These are phyloP conservation scores for Leptographium galeiforme DNA, from an alignment of 2,329 filamentous ascomycete genomes.

Conservation along the genomic window DNA sequence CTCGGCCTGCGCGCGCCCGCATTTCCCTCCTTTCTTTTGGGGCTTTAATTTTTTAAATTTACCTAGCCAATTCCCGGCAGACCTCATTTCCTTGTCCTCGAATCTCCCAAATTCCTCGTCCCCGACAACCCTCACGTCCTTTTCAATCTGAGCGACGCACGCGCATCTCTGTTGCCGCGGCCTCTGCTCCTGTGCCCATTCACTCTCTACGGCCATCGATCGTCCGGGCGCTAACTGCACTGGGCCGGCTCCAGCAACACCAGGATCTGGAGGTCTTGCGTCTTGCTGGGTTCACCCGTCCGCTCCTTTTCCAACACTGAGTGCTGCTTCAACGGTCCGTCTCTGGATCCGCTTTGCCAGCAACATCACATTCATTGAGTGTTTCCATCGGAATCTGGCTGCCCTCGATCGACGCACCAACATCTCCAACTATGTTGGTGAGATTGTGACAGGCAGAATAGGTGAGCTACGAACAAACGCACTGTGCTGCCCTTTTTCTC, in stretches of 20 bases:
- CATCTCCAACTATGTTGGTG: background rate
- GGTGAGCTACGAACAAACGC: background rate
- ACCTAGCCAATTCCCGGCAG: background rate
- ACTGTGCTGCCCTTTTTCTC: background rate
- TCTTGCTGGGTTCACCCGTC: constrained; percentile 43
- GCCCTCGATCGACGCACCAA: background rate
- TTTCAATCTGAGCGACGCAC: background rate
- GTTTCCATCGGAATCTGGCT: background rate
- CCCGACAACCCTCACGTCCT: constrained; percentile 28
- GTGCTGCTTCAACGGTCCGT: background rate
- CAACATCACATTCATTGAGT: background rate
- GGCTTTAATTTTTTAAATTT: constrained; percentile 1
- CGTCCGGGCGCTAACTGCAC: constrained; percentile 9
- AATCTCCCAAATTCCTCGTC: constrained; percentile 6
- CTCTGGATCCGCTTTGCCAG: background rate
- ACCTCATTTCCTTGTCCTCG: background rate
- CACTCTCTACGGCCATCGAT: background rate
- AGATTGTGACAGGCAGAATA: background rate
- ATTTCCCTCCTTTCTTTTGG: background rate
- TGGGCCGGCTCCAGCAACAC: constrained; percentile 41
- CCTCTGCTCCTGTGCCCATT: background rate
- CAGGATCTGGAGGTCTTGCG: constrained; percentile 26
- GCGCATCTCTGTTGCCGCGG: background rate
- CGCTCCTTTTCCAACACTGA: constrained; percentile 29
- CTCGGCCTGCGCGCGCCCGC: background rate